Evolutionary conservation across 345 rosid species (phyloP).

Genomic region (Eucalyptus grandis): DNA sequence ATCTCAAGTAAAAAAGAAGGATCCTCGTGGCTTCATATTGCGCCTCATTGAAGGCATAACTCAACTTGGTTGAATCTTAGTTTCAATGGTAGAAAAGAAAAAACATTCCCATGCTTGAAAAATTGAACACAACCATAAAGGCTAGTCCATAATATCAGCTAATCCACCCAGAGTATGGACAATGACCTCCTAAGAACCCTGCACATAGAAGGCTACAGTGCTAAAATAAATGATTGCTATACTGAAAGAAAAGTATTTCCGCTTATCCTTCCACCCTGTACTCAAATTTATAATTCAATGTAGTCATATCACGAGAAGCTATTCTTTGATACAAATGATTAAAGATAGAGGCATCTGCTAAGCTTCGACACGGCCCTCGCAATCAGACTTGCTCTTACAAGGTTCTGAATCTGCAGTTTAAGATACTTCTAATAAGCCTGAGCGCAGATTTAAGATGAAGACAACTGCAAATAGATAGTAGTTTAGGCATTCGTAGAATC

Average conservation of each 20-base stretch:
- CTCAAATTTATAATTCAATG: neutral
- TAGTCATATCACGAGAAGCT: neutral
- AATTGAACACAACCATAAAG: neutral
- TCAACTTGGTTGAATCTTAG: neutral
- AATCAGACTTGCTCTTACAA: neutral
- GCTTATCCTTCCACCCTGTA: neutral
- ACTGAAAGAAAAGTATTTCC: neutral
- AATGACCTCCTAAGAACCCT: neutral
- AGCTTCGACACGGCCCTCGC: neutral
- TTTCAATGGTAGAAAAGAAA: neutral
- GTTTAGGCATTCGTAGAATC: neutral
- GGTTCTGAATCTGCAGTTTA: neutral
- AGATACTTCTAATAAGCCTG: neutral
- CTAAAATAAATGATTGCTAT: neutral
- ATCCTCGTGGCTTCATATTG: neutral
- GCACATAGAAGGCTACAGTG: neutral
- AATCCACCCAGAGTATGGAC: neutral
- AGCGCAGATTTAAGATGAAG: neutral
- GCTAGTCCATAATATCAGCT: neutral
- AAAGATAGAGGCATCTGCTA: neutral
- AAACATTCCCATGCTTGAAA: neutral
- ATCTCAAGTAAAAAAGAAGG: neutral
- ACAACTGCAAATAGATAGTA: neutral
- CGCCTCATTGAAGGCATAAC: neutral
- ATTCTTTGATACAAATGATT: neutral